Base-by-base conservation (phyloP, 2,329 filamentous ascomycete species). In the Monascus ruber region DNA sequence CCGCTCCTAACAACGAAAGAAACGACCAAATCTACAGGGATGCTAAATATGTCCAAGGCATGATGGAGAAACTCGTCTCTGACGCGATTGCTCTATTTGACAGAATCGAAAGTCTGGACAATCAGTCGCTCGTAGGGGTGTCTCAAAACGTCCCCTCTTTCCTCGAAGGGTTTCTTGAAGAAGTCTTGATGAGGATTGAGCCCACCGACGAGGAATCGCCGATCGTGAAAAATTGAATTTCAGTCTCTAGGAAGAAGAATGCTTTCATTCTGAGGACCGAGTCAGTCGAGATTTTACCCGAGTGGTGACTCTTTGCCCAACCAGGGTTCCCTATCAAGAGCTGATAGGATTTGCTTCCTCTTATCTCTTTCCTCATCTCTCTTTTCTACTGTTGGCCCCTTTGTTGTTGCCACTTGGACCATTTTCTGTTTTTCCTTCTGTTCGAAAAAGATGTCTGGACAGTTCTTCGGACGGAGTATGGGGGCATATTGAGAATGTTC, bases 151-250 rank as follows among this genome's bases (percentile, higher is more conserved):
- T 94, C 2, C 79, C 80, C 34, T 85, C 84, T 1, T 93, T 96
- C 50, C 64, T 96, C 5, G 91, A 98, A 60, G 89, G 88, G 0
- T 76, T 96, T 46, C 67, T 98, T 28, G 91, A 98, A 60, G 91
- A 98, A 68, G 82, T 98, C 24, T 68, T 98, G 24, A 87, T 95
- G 29, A 70, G 91, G 40, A 85, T 96, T 9, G 89, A 96, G 66
- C 85, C 88, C 4, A 71, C 87, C 44, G 85, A 91, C 52, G 84
- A 86, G 49, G 47, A 47, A n/a, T 10, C 34, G 32, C 29, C 6
- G 7, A 26, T 24, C 8, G 26, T 25, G 10, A 10, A 6, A 8
- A 25, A 34, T 7, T 34, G 24, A 34, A 34, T 24, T 2, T n/a
- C 17, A 17, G 17, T 3, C 17, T 17, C 17, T 17, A 17, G 17